Conservation (phyloP, 2,329 filamentous ascomycete species). For the Colletotrichum caudatum region DNA sequence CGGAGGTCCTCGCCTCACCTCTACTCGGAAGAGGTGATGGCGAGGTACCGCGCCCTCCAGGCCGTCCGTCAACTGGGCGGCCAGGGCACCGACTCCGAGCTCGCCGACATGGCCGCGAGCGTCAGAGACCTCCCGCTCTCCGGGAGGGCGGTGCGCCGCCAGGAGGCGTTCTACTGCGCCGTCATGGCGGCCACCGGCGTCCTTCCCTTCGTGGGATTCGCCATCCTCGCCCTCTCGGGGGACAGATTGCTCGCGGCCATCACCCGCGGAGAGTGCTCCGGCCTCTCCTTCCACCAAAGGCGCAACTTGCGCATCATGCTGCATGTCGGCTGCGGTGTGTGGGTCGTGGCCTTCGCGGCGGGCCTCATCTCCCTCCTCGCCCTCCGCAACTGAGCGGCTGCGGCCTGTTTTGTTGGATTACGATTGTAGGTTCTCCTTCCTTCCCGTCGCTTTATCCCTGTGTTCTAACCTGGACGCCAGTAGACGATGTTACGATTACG, state of each 20-base stretch:
- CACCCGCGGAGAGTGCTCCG: conserved; percentile 37
- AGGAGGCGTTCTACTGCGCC: conserved; percentile 21
- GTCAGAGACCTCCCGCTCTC: conserved; percentile 16
- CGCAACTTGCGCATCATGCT: conserved; percentile 35
- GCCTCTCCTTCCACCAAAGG: conserved; percentile 30
- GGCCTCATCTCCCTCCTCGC: conserved; percentile 24
- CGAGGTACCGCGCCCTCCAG: conserved; percentile 15
- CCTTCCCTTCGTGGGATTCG: conserved; percentile 24
- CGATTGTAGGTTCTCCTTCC: not conserved
- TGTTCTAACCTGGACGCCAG: conserved; percentile 5
- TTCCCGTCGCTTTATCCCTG: too few relatives aligned
- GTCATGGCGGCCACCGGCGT: conserved; percentile 19
- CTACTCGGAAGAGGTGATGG: conserved; percentile 10
- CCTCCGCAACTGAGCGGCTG: conserved; percentile 2
- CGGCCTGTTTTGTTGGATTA: conserved; percentile 18
- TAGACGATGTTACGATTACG: not conserved
- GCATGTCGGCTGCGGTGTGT: conserved; percentile 29
- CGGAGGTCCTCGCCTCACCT: conserved; percentile 29
- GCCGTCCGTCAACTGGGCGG: conserved; percentile 29
- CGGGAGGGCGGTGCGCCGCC: conserved; percentile 22
- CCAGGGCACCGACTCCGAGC: conserved; percentile 36
- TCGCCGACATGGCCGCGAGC: conserved; percentile 34
- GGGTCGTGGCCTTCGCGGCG: conserved; percentile 17
- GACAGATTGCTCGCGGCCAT: conserved; percentile 17
- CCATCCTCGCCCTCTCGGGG: conserved; percentile 10